Evolutionary conservation across 148 eudicot genomes (phyloP).

Genomic region (Persicaria maculosa): DNA sequence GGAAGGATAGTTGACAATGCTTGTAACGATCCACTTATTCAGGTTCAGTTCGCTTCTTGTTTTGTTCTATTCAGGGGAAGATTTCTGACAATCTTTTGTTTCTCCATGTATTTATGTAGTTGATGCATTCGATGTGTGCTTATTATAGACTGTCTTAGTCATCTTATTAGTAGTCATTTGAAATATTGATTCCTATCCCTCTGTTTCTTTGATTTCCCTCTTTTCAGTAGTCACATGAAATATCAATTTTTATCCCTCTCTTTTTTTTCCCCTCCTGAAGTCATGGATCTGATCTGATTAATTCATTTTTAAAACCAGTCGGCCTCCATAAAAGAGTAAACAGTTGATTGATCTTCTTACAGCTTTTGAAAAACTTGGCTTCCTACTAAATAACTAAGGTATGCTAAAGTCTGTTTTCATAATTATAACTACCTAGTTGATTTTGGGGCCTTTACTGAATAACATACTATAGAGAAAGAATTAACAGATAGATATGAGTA

Average conservation of each 20-base stretch:
- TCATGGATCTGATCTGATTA: background rate
- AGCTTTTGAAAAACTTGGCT: background rate
- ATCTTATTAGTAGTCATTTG: background rate
- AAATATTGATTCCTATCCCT: background rate
- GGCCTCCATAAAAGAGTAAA: background rate
- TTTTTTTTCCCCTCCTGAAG: background rate
- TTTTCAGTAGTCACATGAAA: background rate
- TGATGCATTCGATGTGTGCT: background rate
- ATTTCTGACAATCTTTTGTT: background rate
- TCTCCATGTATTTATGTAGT: background rate
- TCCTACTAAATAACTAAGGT: background rate
- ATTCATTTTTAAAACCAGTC: background rate
- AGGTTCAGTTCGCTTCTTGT: slow-evolving; percentile 33
- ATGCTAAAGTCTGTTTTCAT: background rate
- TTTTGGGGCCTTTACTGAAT: background rate
- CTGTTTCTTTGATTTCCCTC: background rate
- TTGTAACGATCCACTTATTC: slow-evolving; percentile 84
- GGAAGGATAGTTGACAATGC: slow-evolving; percentile 81
- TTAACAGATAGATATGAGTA: background rate
- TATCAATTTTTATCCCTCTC: background rate
- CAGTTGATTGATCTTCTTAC: background rate
- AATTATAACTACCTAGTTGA: background rate
- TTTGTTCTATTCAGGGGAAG: background rate
- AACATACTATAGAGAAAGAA: background rate
- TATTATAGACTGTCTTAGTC: background rate